A percentile compares a stretch with the other conserved stretches of the same genome.
phyloP scores from a whole-genome alignment of 2,329 filamentous ascomycete genomes.

The Hypoxylon sp. region DNA sequence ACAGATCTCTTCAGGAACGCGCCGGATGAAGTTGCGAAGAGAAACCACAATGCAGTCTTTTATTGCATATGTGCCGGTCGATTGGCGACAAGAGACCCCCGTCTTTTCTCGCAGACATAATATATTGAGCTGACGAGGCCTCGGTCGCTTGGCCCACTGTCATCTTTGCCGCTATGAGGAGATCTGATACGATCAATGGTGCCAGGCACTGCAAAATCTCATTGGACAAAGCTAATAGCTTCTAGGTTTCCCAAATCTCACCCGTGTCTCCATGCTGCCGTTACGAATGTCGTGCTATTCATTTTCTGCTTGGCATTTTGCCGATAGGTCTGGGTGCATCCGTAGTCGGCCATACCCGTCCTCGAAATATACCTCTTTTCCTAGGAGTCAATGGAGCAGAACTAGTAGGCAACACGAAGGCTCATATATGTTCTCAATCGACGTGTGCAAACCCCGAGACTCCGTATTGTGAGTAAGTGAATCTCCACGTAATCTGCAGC shows the following conservation, averaged over 20 bases:
- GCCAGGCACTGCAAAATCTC: no score
- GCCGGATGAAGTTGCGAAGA: background rate
- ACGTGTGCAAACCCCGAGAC: no score
- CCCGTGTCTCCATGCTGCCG: constrained; percentile 10
- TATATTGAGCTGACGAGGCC: constrained; percentile 39
- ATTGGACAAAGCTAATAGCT: no score
- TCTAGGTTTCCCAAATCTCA: background rate
- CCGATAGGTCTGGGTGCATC: constrained; percentile 16
- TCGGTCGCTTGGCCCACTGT: constrained; percentile 14
- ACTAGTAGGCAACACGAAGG: no score
- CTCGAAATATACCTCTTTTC: no score
- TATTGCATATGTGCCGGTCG: constrained; percentile 22
- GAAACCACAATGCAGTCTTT: background rate
- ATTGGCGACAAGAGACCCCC: constrained; percentile 23
- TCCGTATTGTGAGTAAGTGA: no score
- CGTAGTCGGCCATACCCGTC: constrained; percentile 19
- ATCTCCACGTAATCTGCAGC: background rate
- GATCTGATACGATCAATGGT: constrained; percentile 7
- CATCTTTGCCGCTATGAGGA: constrained; percentile 5
- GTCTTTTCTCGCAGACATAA: constrained; percentile 26
- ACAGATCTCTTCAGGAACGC: constrained; percentile 33
- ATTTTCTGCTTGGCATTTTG: constrained; percentile 24
- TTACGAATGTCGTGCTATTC: constrained; percentile 12
- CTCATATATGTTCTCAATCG: no score
- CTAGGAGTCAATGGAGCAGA: no score